Base-by-base conservation (phyloP, 2,329 filamentous ascomycete genomes). In the Alternaria alternata region DNA sequence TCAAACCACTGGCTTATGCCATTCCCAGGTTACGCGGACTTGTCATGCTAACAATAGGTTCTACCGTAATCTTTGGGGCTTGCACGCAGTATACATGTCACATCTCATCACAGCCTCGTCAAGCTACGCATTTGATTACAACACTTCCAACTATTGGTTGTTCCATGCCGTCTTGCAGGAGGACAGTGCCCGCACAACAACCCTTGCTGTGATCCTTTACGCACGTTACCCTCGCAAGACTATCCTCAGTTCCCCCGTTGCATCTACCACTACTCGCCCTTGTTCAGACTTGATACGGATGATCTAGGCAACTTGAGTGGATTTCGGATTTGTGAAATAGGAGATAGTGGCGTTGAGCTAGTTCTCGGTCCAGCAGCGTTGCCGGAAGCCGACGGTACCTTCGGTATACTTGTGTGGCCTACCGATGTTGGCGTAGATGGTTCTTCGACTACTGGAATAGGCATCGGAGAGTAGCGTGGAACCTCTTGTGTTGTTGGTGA, bases 231-330 rank as follows among this genome's bases (percentile, higher is more conserved):
- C 26, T 57, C 53, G 58, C 58, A 61, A 57, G 26, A 47, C 32
- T 51, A 36, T 38, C 60, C 32, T 44, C 7, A 46, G 39, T 41
- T 32, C 38, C 53, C 43, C 28, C 18, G 44, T 24, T 43, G 32
- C 36, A 38, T 32, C 30, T 12, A 42, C 47, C 30, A 42, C 51
- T 38, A 41, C 16, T 32, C 54, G 32, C 58, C 60, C 47, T 51
- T 55, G 34, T 64, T 51, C 20, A 66, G 36, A 41, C 60, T 63
- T 5, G 57, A 64, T 24, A 62, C 54, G 24, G 63, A 47, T 12
- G 57, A 64, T 32, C 49, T 62, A 22, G 51, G 43, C 24, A 52
- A 57, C 47, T 41, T 26, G n/a, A 44, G 20, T 30, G 52, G 49
- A 12, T 32, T 43, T 39, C 48, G 34, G 18, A 56, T 34, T 44